These are phyloP conservation scores for Lepiota venenata DNA, from an alignment of 768 basidiomycete genomes.

Conservation along the genomic window DNA sequence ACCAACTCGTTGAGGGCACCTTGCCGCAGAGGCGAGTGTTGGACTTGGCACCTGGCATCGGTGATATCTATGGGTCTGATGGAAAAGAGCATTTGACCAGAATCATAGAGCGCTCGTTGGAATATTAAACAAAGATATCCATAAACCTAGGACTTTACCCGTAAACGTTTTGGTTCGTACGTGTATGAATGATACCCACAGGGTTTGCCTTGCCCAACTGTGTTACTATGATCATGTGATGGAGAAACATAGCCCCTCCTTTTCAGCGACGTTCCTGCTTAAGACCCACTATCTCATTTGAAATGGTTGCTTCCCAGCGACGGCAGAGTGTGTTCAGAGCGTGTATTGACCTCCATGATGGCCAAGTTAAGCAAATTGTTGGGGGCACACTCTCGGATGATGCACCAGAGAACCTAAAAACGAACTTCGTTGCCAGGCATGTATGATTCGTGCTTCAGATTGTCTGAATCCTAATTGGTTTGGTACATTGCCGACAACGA, in stretches of 20 bases:
- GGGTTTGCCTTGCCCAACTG: neutral
- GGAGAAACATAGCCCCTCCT: neutral
- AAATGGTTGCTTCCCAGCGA: neutral
- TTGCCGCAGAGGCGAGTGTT: constrained; percentile 90
- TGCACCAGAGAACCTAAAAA: constrained; percentile 58
- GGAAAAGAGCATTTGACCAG: constrained; percentile 76
- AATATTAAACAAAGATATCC: constrained; percentile 46
- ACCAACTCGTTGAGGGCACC: constrained; percentile 83
- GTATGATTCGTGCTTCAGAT: constrained; percentile 19
- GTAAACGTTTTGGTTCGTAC: neutral
- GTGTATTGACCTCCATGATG: constrained; percentile 95
- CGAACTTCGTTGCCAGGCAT: constrained; percentile 90
- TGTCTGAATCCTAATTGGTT: no score
- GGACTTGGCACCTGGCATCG: constrained; percentile 90
- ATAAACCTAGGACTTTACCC: no score
- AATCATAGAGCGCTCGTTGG: constrained; percentile 78
- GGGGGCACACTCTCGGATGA: constrained; percentile 86
- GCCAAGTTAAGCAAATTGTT: constrained; percentile 97
- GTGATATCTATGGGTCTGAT: constrained; percentile 78
- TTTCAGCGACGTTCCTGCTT: neutral
- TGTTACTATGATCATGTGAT: constrained; percentile 2
- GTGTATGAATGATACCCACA: neutral
- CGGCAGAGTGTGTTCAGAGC: constrained; percentile 68
- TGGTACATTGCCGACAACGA: no score
- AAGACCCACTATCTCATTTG: neutral